These are phyloP conservation scores for Vanderwaltozyma tropicalis DNA, from an alignment of 805 yeast genomes.

Conservation along the genomic window DNA sequence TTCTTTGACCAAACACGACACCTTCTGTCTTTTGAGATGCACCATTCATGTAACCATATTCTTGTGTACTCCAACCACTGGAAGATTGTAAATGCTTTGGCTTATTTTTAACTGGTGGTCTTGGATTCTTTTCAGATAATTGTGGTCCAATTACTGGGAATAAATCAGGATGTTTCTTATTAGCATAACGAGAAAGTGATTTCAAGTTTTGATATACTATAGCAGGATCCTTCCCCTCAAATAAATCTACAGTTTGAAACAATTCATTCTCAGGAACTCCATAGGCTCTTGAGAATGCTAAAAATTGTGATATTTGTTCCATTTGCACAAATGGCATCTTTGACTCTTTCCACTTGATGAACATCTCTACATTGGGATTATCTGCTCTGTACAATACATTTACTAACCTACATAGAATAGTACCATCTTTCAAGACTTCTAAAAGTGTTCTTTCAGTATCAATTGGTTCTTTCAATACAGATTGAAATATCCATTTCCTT, in stretches of 20 bases:
- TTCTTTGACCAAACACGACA: conserved; percentile 42
- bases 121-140: conserved; percentile 37
- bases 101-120: conserved; percentile 43
- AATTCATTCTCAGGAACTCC: conserved; percentile 77
- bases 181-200: conserved; percentile 61
- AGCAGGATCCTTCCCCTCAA: conserved; percentile 64
- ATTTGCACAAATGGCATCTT: conserved; percentile 67
- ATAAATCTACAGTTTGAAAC: conserved; percentile 70
- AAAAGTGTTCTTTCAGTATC: conserved; percentile 36
- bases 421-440: conserved; percentile 52
- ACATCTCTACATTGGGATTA: conserved; percentile 19
- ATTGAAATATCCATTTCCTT: conserved; percentile 44
- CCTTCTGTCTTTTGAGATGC: conserved; percentile 44
- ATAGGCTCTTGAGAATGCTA: conserved; percentile 46
- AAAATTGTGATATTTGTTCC: conserved; percentile 74
- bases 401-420: conserved; percentile 36
- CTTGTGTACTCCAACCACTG: conserved; percentile 46
- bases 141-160: conserved; percentile 50
- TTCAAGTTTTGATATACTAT: conserved; percentile 66
- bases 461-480: conserved; percentile 26
- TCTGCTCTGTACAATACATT: conserved; percentile 33
- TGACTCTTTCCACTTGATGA: conserved; percentile 45
- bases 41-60: conserved; percentile 52
- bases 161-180: conserved; percentile 39
- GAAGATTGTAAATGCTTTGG: conserved; percentile 36